phyloP scores from a whole-genome alignment of 306 rosid species.

The Pyrus betulifolia region DNA sequence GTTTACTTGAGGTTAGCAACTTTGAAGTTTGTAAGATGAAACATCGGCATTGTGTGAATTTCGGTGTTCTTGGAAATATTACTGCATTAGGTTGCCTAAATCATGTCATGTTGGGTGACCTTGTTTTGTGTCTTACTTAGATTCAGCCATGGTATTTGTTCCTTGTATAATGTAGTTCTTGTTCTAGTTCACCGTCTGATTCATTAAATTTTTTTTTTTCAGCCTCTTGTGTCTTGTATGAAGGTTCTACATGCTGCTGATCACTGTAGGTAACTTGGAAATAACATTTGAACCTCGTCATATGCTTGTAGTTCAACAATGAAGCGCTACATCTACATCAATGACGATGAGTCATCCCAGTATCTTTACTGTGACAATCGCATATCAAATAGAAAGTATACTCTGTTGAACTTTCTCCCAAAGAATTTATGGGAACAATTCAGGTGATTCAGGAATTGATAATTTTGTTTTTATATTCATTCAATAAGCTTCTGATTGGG shows the following conservation, averaged over 20 bases:
- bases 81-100: background rate
- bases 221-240: background rate
- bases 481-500: background rate
- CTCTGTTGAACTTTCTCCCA: constrained; percentile 79
- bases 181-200: background rate
- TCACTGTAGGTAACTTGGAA: constrained; percentile 3
- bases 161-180: background rate
- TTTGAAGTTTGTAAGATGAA: background rate
- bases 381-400: constrained; percentile 83
- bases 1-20: background rate
- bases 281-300: constrained; percentile 5
- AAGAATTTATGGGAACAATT: constrained; percentile 97
- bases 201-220: background rate
- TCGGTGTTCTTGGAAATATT: background rate
- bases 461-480: constrained; percentile 7
- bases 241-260: constrained; percentile 3
- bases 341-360: constrained; percentile 64
- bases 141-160: background rate
- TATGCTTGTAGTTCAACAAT: constrained; percentile 40
- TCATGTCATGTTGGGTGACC: background rate
- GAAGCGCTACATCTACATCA: constrained; percentile 85
- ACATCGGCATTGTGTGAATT: background rate
- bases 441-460: constrained; percentile 50
- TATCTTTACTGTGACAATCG: constrained; percentile 69
- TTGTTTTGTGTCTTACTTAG: background rate